Percentiles rank a stretch among this genome's conserved stretches.
These are phyloP conservation scores for Anisodus acutangulus DNA, from an alignment of 257 asterid genomes.

Conservation along the genomic window DNA sequence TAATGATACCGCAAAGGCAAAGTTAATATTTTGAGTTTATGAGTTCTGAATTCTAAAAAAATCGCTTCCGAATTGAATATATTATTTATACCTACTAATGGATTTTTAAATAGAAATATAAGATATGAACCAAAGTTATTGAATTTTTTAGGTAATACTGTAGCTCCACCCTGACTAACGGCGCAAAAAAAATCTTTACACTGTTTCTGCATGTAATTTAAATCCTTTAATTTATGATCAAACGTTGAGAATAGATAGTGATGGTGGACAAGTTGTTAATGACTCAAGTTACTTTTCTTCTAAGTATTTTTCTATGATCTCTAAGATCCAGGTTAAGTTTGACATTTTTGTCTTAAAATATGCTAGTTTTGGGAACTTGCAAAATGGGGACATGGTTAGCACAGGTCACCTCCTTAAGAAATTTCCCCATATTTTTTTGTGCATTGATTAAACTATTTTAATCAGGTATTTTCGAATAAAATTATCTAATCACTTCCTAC, in stretches of 20 bases:
- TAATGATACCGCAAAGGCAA: no score
- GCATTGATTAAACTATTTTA: not conserved
- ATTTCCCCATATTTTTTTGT: not conserved
- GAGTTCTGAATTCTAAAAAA: no score
- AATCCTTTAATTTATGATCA: constrained; percentile 27
- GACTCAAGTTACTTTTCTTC: not conserved
- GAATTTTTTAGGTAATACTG: no score
- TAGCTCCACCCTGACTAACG: no score
- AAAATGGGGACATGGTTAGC: constrained; percentile 26
- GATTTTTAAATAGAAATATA: no score
- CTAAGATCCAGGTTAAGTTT: not conserved
- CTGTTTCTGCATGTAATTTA: not conserved
- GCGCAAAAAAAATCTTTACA: not conserved
- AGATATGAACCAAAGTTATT: no score
- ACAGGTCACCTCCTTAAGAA: not conserved
- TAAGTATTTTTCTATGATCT: not conserved
- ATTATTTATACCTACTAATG: no score
- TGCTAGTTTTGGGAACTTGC: constrained; percentile 22
- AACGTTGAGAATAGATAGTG: constrained; percentile 3
- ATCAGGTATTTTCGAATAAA: not conserved
- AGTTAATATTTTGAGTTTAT: no score
- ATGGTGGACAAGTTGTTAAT: not conserved
- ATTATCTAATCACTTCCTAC: not conserved
- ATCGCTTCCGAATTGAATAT: no score
- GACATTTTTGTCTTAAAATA: not conserved